Evolutionary conservation across 768 basidiomycete genomes (phyloP), one percentile per base, ranked within the genome.

Genomic region (Dioszegia aurantiaca): DNA sequence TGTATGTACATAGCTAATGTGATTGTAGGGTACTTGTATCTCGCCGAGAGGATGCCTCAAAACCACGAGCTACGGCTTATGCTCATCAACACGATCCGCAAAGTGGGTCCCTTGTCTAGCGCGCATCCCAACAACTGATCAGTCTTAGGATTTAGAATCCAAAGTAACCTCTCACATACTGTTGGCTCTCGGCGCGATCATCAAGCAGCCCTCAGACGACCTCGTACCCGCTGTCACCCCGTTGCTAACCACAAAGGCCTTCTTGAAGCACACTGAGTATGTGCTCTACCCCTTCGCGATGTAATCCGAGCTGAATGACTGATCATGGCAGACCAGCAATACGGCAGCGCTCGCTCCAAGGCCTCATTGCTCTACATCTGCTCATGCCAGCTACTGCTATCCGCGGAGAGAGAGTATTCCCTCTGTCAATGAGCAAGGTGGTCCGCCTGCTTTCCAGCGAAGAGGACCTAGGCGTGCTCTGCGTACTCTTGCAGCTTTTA

Each of bases 41-140:
- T 73, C 30, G 21, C 44, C 8, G 69, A 73, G 44, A 36, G 61
- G n/a, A 21, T 73, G 17, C 68, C 65, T 14, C 16, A 23, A 16
- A 56, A 30, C 1, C 69, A 73, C 49, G 69, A 73, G 53, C 62
- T 73, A 9, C 23, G 52, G 2, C 47, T 73, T 43, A 43, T 73
- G 58, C 21, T 73, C 19, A 66, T 73, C 60, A 73, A 73, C 43
- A 73, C 72, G 21, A 68, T 73, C 36, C 60, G 69, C 4, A 73
- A 73, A 61, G 71, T 66, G 48, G 9, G 55, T 45, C n/a, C 9
- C 9, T 5, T 21, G 40, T 8, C 17, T 42, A 16, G 9, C 12
- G 10, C 48, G 45, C 33, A 24, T 19, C 53, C 41, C 3, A 24
- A 14, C 19, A 36, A 6, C 9, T 36, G 2, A 2, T n/a, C 6